phyloP scores from a whole-genome alignment of 2,329 filamentous ascomycete species.

The Penicillium sp. region DNA sequence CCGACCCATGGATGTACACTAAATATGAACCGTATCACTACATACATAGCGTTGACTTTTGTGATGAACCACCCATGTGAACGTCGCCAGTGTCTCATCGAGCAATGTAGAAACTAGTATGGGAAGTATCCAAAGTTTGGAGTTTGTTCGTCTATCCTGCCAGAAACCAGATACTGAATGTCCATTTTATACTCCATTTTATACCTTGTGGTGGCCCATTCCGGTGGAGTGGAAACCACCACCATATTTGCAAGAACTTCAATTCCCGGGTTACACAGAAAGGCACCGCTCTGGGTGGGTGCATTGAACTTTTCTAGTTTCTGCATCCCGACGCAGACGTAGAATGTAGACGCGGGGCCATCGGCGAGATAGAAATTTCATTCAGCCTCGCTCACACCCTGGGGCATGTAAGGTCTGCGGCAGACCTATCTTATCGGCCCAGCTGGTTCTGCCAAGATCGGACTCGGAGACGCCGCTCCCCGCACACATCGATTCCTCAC shows the following conservation, averaged over 20 bases:
- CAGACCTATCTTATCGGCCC: conserved; percentile 28
- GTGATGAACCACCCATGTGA: neutral
- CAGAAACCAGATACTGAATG: too few species aligned
- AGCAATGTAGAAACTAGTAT: too few species aligned
- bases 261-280: conserved; percentile 5
- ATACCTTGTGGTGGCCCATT: too few species aligned
- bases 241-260: too few species aligned
- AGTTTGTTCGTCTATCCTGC: too few species aligned
- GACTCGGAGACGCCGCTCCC: conserved; percentile 35
- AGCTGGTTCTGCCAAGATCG: conserved; percentile 28
- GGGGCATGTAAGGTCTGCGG: neutral
- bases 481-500: conserved; percentile 41
- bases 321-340: neutral
- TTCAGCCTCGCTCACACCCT: neutral
- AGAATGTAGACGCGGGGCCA: neutral
- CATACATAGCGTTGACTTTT: conserved; percentile 9
- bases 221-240: too few species aligned
- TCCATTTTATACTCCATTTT: too few species aligned
- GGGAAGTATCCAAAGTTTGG: too few species aligned
- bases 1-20: conserved; percentile 13
- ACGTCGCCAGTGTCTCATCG: too few species aligned
- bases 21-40: conserved; percentile 8
- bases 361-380: neutral
- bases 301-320: neutral
- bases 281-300: neutral